These are phyloP conservation scores for Mesotaenium endlicherianum DNA, from an alignment of 139 green algal species.

Conservation along the genomic window DNA sequence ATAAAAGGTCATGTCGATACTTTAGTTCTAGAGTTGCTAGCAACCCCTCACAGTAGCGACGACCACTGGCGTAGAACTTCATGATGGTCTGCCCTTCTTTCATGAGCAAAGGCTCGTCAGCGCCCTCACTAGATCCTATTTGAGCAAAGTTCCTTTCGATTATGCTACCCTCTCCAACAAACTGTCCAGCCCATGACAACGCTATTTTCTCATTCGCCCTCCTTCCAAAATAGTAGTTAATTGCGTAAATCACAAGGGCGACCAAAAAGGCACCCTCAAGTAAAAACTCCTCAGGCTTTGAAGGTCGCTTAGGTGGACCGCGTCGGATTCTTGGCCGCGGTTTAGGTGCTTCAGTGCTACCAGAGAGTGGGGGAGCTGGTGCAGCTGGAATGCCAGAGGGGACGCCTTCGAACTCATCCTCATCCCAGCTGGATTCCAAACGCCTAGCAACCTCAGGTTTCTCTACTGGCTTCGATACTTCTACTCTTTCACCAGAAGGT, in stretches of 20 bases:
- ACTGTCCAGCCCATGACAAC: conserved; percentile 30
- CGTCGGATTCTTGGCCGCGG: neutral
- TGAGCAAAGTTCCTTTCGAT: conserved; percentile 49
- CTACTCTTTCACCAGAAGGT: neutral
- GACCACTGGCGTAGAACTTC: conserved; percentile 46
- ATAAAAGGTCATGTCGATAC: conserved; percentile 41
- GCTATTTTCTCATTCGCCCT: conserved; percentile 43
- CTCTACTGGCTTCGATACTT: neutral
- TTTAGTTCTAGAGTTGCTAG: conserved; percentile 41
- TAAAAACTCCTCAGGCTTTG: neutral
- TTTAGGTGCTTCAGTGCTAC: neutral
- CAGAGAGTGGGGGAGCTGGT: neutral
- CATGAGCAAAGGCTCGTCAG: conserved; percentile 36
- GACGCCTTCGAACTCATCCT: conserved; percentile 48
- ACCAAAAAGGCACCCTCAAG: neutral
- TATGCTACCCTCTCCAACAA: conserved; percentile 16
- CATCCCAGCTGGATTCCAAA: conserved; percentile 25
- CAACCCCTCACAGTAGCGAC: conserved; percentile 44
- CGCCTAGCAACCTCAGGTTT: neutral
- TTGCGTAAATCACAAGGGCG: conserved; percentile 6
- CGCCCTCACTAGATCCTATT: conserved; percentile 17
- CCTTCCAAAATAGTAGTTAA: conserved; percentile 37
- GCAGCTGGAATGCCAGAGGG: neutral
- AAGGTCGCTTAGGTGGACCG: neutral
- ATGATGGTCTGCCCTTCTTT: conserved; percentile 43